Percentiles rank a stretch among this genome's conserved stretches.
phyloP scores from a whole-genome alignment of 352 stramenopile species.

The Pythium dissotocum region DNA sequence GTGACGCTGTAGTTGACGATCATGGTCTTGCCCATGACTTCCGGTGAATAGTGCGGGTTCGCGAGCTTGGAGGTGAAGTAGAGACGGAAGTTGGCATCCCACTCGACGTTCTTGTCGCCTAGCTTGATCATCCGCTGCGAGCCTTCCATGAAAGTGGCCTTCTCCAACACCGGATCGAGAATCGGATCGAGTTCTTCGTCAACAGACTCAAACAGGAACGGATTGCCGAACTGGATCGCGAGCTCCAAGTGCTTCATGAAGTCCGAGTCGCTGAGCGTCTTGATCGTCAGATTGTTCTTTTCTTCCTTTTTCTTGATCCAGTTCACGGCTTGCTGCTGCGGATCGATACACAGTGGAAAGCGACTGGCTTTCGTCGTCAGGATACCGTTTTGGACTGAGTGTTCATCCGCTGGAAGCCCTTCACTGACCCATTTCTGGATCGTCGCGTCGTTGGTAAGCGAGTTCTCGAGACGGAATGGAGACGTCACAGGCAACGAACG shows the following conservation, averaged over 20 bases:
- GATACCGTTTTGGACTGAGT: conserved; percentile 96
- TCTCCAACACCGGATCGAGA: conserved; percentile 93
- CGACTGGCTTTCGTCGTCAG: conserved; percentile 92
- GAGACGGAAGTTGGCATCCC: conserved; percentile 92
- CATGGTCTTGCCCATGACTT: conserved; percentile 97
- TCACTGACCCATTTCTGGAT: conserved; percentile 95
- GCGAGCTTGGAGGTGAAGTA: conserved; percentile 95
- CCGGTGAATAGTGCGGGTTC: conserved; percentile 93
- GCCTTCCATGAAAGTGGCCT: conserved; percentile 91
- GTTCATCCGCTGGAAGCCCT: conserved; percentile 92
- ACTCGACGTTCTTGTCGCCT: conserved; percentile 94
- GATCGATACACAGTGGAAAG: conserved; percentile 95
- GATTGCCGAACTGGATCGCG: conserved; percentile 94
- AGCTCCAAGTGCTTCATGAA: conserved; percentile 97
- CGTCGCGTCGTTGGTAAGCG: conserved; percentile 92
- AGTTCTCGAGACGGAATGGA: conserved; percentile 88
- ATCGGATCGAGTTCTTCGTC: conserved; percentile 95
- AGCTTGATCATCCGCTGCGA: conserved; percentile 91
- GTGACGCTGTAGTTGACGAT: conserved; percentile 97
- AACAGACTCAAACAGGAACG: conserved; percentile 95
- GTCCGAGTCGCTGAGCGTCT: conserved; percentile 92
- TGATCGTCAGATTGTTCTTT: conserved; percentile 91
- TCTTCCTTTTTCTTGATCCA: conserved; percentile 97
- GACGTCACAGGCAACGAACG: conserved; percentile 83
- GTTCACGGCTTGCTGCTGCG: conserved; percentile 94